A percentile compares a stretch with the other conserved stretches of the same genome.
Conservation (phyloP, 257 asterid species). For the Capsicum rhomboideum region DNA sequence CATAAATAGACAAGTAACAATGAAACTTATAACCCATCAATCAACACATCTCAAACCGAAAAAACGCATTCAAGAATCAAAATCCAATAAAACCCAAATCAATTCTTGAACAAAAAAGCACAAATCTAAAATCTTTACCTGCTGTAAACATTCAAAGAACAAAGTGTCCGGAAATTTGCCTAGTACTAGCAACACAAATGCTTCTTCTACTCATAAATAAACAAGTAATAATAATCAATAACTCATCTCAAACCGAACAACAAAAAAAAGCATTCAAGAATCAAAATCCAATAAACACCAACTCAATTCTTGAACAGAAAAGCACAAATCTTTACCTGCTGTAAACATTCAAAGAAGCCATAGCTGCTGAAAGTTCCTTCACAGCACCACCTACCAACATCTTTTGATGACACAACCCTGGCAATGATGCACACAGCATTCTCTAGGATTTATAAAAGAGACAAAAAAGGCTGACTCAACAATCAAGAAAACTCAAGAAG, state of each 20-base stretch:
- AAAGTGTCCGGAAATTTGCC: neutral
- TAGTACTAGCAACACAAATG: conserved; percentile 11
- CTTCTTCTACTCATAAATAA: conserved; percentile 32
- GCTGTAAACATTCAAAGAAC: conserved; percentile 24
- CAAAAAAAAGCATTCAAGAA: conserved; percentile 5
- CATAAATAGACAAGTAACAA: conserved; percentile 17
- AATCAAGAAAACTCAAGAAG: conserved; percentile 14
- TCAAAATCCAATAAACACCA: neutral
- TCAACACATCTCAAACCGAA: neutral
- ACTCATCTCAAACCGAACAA: neutral
- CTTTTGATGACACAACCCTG: conserved; percentile 30
- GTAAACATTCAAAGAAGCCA: conserved; percentile 23
- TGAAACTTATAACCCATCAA: neutral
- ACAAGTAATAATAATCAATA: conserved; percentile 6
- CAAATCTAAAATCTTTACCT: conserved; percentile 40
- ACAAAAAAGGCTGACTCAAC: conserved; percentile 15
- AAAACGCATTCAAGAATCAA: conserved; percentile 2
- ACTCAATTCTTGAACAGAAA: conserved; percentile 3
- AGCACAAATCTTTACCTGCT: conserved; percentile 44
- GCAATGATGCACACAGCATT: conserved; percentile 41
- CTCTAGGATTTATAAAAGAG: conserved; percentile 6
- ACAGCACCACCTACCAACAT: conserved; percentile 20
- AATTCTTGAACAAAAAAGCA: conserved; percentile 2
- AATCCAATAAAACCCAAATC: neutral
- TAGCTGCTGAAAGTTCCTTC: conserved; percentile 24